Conservation (phyloP, 1,284 basidiomycete genomes). For the Stereum hirsutum region DNA sequence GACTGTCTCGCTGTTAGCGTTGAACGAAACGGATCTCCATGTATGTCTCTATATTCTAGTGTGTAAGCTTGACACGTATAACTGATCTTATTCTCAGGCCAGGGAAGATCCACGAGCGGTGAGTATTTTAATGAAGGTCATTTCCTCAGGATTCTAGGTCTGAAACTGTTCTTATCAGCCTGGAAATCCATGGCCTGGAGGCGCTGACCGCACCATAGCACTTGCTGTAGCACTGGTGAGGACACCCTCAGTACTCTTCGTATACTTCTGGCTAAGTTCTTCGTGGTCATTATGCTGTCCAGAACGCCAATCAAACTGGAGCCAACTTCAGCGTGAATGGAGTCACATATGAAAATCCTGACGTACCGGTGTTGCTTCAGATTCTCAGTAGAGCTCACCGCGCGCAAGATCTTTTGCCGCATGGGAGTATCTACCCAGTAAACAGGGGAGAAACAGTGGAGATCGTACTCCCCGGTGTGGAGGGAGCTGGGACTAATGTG, state of each 20-base stretch:
- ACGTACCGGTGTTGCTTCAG: constrained; percentile 27
- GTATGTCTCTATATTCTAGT: constrained; percentile 7
- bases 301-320: background rate
- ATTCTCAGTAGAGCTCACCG: constrained; percentile 23
- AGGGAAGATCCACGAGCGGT: background rate
- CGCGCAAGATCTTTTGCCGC: constrained; percentile 21
- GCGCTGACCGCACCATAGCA: constrained; percentile 20
- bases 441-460: constrained; percentile 24
- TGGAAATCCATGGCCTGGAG: constrained; percentile 17
- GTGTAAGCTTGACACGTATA: background rate
- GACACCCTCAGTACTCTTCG: background rate
- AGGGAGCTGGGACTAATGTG: constrained; percentile 17
- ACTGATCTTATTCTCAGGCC: background rate
- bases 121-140: background rate
- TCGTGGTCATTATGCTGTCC: background rate
- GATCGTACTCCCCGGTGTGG: constrained; percentile 22
- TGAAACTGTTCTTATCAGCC: constrained; percentile 13
- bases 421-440: constrained; percentile 21
- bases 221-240: constrained; percentile 17
- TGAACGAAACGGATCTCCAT: constrained; percentile 21
- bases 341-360: constrained; percentile 16
- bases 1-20: constrained; percentile 10
- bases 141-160: background rate
- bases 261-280: background rate
- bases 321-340: constrained; percentile 19